Evolutionary conservation across 1,139 yeast genomes (phyloP).

Genomic region (Taphrina pruni): DNA sequence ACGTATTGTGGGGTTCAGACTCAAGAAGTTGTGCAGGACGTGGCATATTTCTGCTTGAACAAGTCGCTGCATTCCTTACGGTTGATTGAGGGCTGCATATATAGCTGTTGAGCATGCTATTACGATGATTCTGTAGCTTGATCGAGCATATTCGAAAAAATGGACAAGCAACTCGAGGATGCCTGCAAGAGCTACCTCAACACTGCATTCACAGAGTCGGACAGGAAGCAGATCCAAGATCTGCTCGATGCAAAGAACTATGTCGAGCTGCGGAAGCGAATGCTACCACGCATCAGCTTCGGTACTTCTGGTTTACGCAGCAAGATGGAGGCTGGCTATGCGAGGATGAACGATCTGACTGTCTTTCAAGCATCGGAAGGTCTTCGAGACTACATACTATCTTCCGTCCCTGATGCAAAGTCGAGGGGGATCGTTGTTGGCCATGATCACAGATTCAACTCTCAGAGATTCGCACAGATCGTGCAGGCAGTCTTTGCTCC

Average conservation of each 20-base stretch:
- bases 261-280: slow-evolving; percentile 59
- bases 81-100: not conserved
- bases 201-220: slow-evolving; percentile 55
- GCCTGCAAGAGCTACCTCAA: slow-evolving; percentile 5
- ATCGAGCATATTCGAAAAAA: not conserved
- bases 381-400: slow-evolving; percentile 64
- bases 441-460: slow-evolving; percentile 87
- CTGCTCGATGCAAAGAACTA: slow-evolving; percentile 57
- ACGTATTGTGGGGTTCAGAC: slow-evolving; percentile 1
- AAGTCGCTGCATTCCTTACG: not conserved
- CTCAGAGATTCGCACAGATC: slow-evolving; percentile 76
- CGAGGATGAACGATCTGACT: slow-evolving; percentile 87
- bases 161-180: slow-evolving; percentile 8
- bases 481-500: slow-evolving; percentile 77
- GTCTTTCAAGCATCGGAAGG: slow-evolving; percentile 94
- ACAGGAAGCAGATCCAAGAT: slow-evolving; percentile 62
- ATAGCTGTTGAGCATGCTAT: too few relatives aligned
- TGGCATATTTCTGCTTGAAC: not conserved
- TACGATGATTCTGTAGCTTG: too few relatives aligned
- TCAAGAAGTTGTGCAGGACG: not conserved
- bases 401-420: slow-evolving; percentile 50
- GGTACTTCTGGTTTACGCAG: slow-evolving; percentile 94
- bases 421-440: slow-evolving; percentile 74
- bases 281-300: slow-evolving; percentile 66
- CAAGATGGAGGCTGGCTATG: slow-evolving; percentile 87